Evolutionary conservation across 176 grass and related monocot genomes (phyloP).

Genomic region (Dendrocalamus sinicus): DNA sequence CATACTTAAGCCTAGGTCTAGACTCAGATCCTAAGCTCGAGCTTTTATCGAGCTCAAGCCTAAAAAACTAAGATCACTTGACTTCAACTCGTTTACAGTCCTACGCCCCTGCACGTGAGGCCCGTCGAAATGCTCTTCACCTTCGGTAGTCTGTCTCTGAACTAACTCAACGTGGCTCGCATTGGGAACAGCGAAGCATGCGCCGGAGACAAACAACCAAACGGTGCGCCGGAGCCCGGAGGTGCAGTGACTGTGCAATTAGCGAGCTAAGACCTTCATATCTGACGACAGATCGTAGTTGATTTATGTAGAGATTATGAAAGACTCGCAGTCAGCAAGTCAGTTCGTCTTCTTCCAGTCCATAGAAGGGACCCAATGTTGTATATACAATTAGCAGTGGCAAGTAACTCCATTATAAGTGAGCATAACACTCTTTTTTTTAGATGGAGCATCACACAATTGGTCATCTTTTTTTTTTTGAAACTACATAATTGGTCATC

Average conservation of each 20-base stretch:
- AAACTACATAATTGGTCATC: background rate
- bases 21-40: too few species aligned
- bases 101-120: too few species aligned
- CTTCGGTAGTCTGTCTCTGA: background rate
- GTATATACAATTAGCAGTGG: background rate
- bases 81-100: too few species aligned
- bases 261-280: background rate
- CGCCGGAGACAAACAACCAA: background rate
- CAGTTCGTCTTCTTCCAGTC: background rate
- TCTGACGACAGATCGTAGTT: constrained; percentile 1
- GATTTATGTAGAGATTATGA: background rate
- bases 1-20: too few species aligned
- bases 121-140: too few species aligned
- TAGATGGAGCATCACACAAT: too few species aligned
- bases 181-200: constrained; percentile 26
- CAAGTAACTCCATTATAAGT: background rate
- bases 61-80: too few species aligned
- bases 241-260: background rate
- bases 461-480: background rate
- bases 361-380: background rate
- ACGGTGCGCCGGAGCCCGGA: background rate
- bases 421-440: background rate
- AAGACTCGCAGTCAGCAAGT: constrained; percentile 1
- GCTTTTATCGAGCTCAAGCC: too few species aligned
- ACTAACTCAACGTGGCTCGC: background rate